A percentile compares a stretch with the other conserved stretches of the same genome.
Conservation (phyloP, 495 filamentous ascomycete genomes). For the Neurospora sp. region DNA sequence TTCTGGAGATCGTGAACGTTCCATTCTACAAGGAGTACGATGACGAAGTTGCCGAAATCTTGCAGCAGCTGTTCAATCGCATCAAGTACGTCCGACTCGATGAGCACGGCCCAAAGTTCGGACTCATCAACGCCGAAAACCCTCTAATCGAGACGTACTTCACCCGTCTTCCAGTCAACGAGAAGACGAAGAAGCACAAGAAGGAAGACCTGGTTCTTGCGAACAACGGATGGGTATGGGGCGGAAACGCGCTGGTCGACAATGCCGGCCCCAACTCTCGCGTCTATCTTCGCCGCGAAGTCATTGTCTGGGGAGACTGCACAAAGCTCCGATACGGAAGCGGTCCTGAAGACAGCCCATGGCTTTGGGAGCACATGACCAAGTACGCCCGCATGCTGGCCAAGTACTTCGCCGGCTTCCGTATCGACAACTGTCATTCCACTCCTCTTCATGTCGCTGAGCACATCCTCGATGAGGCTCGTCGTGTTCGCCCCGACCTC, state of each 20-base stretch:
- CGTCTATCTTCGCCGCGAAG: conserved; percentile 84
- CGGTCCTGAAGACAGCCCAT: conserved; percentile 76
- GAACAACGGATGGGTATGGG: conserved; percentile 99
- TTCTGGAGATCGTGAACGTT: conserved; percentile 80
- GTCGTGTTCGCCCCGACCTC: conserved; percentile 76
- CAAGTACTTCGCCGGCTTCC: conserved; percentile 89
- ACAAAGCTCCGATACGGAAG: conserved; percentile 91
- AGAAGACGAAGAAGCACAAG: conserved; percentile 65
- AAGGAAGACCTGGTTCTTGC: conserved; percentile 70
- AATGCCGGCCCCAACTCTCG: conserved; percentile 83
- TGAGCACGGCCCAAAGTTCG: conserved; percentile 80
- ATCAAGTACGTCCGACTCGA: conserved; percentile 89
- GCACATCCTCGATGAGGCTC: conserved; percentile 84
- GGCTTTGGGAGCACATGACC: conserved; percentile 91
- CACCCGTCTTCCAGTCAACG: conserved; percentile 76
- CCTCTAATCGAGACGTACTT: conserved; percentile 96
- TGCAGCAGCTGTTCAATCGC: conserved; percentile 86
- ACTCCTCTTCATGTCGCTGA: conserved; percentile 90
- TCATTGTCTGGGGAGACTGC: conserved; percentile 98
- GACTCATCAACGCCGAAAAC: conserved; percentile 61
- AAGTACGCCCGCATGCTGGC: conserved; percentile 88
- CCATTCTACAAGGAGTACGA: conserved; percentile 88
- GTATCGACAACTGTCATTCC: conserved; percentile 98
- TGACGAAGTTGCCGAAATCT: conserved; percentile 65
- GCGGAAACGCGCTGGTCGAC: conserved; percentile 84